phyloP scores from a whole-genome alignment of 169 alveolate species.

The Ichthyophthirius multifiliis region DNA sequence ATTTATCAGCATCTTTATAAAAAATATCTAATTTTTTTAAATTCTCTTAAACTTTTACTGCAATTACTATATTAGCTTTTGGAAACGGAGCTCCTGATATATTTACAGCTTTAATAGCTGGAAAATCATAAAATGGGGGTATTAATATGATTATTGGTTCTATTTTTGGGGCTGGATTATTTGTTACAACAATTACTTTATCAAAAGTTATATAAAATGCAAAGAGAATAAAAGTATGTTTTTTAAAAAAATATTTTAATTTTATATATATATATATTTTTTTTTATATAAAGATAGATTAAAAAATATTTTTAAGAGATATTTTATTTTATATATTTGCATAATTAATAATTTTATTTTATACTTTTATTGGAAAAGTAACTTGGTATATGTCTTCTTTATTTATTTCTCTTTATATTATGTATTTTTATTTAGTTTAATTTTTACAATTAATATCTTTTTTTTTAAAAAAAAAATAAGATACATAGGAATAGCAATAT shows the following conservation, averaged over 20 bases:
- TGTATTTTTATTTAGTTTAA: not conserved
- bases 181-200: not conserved
- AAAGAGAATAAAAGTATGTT: not conserved
- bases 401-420: not conserved
- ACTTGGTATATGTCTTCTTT: not conserved
- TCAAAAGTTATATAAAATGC: not conserved
- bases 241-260: too few relatives aligned
- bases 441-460: too few relatives aligned
- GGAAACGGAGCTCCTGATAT: slow-evolving; percentile 60
- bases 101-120: slow-evolving; percentile 45
- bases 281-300: not conserved
- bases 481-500: not conserved
- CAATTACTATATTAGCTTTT: slow-evolving; percentile 49
- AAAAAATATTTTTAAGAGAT: not conserved
- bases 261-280: not conserved
- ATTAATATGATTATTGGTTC: not conserved
- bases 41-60: slow-evolving; percentile 48
- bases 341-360: not conserved
- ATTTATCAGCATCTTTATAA: slow-evolving; percentile 41
- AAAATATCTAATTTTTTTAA: slow-evolving; percentile 36
- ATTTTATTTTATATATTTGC: slow-evolving; percentile 1
- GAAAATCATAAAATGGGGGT: slow-evolving; percentile 9
- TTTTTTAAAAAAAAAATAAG: not conserved
- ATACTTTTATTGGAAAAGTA: not conserved
- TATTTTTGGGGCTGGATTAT: slow-evolving; percentile 20